A percentile compares a stretch with the other conserved stretches of the same genome.
These are phyloP conservation scores for Cladosporium cucumerinum DNA, from an alignment of 2,329 filamentous ascomycete species.

Conservation along the genomic window DNA sequence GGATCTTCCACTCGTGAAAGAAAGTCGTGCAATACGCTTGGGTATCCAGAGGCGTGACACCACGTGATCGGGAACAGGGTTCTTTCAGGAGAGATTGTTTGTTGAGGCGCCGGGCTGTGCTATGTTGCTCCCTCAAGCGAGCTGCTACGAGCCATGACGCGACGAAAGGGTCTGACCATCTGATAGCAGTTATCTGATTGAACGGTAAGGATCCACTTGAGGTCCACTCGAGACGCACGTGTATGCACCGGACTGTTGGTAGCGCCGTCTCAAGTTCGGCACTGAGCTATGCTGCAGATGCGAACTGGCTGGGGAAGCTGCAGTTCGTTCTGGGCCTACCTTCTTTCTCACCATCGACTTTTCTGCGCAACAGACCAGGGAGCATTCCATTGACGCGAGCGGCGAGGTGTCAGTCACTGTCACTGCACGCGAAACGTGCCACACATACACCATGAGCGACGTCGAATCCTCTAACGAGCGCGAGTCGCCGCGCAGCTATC, in stretches of 20 bases:
- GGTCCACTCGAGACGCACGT: background rate
- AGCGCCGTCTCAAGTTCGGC: background rate
- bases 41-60: background rate
- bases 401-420: background rate
- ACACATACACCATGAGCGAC: background rate
- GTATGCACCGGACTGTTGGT: background rate
- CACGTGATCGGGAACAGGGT: background rate
- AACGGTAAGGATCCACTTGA: background rate
- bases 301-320: background rate
- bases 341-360: background rate
- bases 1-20: background rate
- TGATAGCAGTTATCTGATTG: slow-evolving; percentile 6
- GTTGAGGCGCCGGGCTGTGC: background rate
- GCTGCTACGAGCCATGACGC: background rate
- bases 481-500: slow-evolving; percentile 21
- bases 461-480: slow-evolving; percentile 6
- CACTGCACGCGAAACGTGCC: background rate
- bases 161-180: background rate
- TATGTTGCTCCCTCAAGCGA: background rate
- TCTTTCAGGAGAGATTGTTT: background rate
- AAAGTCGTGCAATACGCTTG: background rate
- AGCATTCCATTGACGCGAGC: background rate
- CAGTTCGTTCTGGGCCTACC: background rate
- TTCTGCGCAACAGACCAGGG: background rate
- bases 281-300: background rate